Evolutionary conservation across 2,329 filamentous ascomycete genomes (phyloP).

Genomic region (Fusarium nurragi): DNA sequence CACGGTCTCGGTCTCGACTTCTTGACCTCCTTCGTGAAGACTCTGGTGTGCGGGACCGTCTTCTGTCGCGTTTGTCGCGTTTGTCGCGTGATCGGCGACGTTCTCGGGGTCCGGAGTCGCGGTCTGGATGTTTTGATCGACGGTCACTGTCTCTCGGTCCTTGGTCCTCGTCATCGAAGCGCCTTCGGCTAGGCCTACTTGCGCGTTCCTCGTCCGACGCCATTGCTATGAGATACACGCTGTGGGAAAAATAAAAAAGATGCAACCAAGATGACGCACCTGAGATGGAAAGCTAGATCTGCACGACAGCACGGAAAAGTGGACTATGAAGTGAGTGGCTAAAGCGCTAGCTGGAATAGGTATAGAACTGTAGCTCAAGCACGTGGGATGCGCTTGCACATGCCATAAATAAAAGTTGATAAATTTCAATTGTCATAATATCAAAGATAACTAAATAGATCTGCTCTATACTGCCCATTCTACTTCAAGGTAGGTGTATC

Average conservation of each 20-base stretch:
- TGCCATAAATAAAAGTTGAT: constrained; percentile 23
- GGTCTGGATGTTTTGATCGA: constrained; percentile 39
- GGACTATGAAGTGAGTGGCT: constrained; percentile 16
- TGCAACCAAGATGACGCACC: constrained; percentile 21
- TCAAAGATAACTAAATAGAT: constrained; percentile 23
- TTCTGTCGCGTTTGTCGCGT: constrained; percentile 45
- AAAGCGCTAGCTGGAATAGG: constrained; percentile 1
- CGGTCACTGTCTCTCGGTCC: constrained; percentile 27
- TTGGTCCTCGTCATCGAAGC: constrained; percentile 36
- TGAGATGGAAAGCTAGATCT: constrained; percentile 21
- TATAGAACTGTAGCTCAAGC: constrained; percentile 6
- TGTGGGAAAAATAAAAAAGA: neutral
- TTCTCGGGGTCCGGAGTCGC: constrained; percentile 40
- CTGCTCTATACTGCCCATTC: constrained; percentile 20
- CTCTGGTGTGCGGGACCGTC: constrained; percentile 49
- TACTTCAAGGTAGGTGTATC: constrained; percentile 1
- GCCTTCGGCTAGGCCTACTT: constrained; percentile 23
- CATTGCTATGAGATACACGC: constrained; percentile 35
- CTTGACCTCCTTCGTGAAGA: constrained; percentile 39
- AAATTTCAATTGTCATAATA: constrained; percentile 30
- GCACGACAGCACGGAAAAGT: constrained; percentile 21
- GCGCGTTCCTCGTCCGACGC: constrained; percentile 41
- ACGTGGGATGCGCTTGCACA: constrained; percentile 25
- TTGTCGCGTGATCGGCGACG: constrained; percentile 45
- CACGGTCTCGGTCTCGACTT: constrained; percentile 43